Base-by-base conservation (phyloP, 768 basidiomycete species). In the Lentinus tigrinus region DNA sequence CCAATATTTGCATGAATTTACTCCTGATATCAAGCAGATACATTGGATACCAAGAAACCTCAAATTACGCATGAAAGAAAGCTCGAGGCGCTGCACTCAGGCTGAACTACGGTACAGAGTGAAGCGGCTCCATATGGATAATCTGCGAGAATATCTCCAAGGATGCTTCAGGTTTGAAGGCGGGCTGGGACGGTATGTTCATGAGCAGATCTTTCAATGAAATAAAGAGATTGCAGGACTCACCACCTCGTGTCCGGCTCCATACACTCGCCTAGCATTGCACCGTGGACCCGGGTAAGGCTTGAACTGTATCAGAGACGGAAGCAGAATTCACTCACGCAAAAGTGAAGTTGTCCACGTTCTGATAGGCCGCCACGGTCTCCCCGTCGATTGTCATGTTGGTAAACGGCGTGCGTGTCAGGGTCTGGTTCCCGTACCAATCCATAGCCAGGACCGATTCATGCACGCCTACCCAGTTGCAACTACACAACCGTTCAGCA, bases 321-420 rank as follows among this genome's bases (percentile, higher is more conserved):
- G 31, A 31, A 3, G n/a, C n/a, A n/a, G 38, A 46, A 11, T 19
- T n/a, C 2, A 78, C 85, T 65, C 54, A 86, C 84, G 84, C 87
- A 67, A 88, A 88, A 0, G 82, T 75, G 65, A 87, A 86, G 57
- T 85, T 84, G 60, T 82, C 83, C 31, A 88, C 80, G 49, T 87
- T 86, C 66, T 84, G 79, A 16, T 85, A 76, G 0, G 83, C 79
- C 0, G 83, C 86, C 3, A 88, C 79, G 0, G 81, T 61, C 8
- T 67, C 69, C 1, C 79, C 82, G 37, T 76, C 52, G 24, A 87
- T 77, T 0, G 85, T 85, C 73, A 87, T 85, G 58, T 85, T 85
- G 4, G 61, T 76, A 14, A 77, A 74, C 26, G 75, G 73, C 3
- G 76, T 78, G 27, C 61, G 65, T 49, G 73, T 73, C 19, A 79